These are phyloP conservation scores for Strobilomyces echinocephalus DNA, from an alignment of 768 basidiomycete species.

Conservation along the genomic window DNA sequence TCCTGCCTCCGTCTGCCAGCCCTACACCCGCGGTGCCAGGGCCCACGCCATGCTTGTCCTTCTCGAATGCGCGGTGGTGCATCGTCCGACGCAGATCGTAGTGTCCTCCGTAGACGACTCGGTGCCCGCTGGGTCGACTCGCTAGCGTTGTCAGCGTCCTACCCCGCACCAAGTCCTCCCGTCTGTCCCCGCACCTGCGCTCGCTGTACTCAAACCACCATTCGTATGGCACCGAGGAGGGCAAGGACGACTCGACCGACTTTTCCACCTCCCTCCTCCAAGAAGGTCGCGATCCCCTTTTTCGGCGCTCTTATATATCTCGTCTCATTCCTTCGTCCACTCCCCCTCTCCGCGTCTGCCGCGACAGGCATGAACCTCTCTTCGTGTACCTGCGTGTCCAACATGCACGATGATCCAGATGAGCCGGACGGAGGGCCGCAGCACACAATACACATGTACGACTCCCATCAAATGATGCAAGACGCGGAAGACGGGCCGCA, in stretches of 20 bases:
- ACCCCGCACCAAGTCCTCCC: slow-evolving; percentile 9
- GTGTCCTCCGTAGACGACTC: slow-evolving; percentile 28
- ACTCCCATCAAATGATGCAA: slow-evolving; percentile 26
- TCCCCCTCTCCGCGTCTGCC: slow-evolving; percentile 33
- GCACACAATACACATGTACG: slow-evolving; percentile 15
- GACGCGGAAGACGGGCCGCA: slow-evolving; percentile 25
- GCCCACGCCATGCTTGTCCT: slow-evolving; percentile 70
- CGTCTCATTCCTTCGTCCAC: slow-evolving; percentile 29
- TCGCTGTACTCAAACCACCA: slow-evolving; percentile 19
- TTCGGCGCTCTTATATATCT: slow-evolving; percentile 22
- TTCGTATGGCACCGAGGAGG: slow-evolving; percentile 17
- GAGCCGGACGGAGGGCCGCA: slow-evolving; percentile 11
- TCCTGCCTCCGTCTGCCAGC: slow-evolving; percentile 30
- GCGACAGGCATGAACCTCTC: slow-evolving; percentile 33
- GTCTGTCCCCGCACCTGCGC: not conserved
- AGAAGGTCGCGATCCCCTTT: not conserved
- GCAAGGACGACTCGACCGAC: slow-evolving; percentile 10
- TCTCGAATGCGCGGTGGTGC: slow-evolving; percentile 59
- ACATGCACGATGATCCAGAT: slow-evolving; percentile 5
- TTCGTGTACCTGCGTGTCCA: slow-evolving; percentile 22
- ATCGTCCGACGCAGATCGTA: slow-evolving; percentile 1
- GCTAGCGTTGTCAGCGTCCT: slow-evolving; percentile 26
- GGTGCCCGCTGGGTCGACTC: not conserved
- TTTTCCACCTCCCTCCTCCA: slow-evolving; percentile 24
- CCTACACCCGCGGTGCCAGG: slow-evolving; percentile 37